Evolutionary conservation across 768 basidiomycete species (phyloP), one percentile per base, ranked within the genome.

Genomic region (Rhizopogon vesiculosus): DNA sequence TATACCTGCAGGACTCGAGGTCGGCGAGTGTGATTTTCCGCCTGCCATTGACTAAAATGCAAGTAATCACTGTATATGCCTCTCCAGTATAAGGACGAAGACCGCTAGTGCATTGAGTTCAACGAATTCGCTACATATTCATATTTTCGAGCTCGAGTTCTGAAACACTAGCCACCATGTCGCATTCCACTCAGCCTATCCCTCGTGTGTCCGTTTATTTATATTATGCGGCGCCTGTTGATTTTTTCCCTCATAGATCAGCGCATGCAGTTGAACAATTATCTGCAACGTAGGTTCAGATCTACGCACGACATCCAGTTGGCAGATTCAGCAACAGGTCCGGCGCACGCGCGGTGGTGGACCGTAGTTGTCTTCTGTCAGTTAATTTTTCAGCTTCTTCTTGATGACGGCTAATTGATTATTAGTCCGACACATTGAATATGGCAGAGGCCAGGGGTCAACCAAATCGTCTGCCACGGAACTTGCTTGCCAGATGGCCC

Each of bases 231-330:
- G 9, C 9, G 1, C 35, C 3, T 22, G 16, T 51, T 51, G 25
- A 53, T 29, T 22, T n/a, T 57, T 40, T 45, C 3, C 31, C 31
- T 33, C 29, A 7, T 31, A 66, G 65, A 66, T 40, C 55, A 56
- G 42, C 43, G 63, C 40, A 59, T 66, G 58, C 56, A 66, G 31
- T 54, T 69, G 16, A 68, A 69, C 51, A 69, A 68, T 53, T 57
- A 56, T 13, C 43, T 61, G 28, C 67, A 68, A 53, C 48, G 31
- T 7, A 54, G 58, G 33, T 58, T 49, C 38, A 53, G 60, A 5
- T 10, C 40, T 28, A 54, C 54, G 7, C 19, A 33, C 15, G 42
- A 7, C 4, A 33, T 62, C 18, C 5, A 8, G 7, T 7, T 15
- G 59, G 55, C 54, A 55, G 58, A 1, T 50, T 62, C 8, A 35